Evolutionary conservation across 2,329 filamentous ascomycete species (phyloP).

Genomic region (Fusarium sublunatum): DNA sequence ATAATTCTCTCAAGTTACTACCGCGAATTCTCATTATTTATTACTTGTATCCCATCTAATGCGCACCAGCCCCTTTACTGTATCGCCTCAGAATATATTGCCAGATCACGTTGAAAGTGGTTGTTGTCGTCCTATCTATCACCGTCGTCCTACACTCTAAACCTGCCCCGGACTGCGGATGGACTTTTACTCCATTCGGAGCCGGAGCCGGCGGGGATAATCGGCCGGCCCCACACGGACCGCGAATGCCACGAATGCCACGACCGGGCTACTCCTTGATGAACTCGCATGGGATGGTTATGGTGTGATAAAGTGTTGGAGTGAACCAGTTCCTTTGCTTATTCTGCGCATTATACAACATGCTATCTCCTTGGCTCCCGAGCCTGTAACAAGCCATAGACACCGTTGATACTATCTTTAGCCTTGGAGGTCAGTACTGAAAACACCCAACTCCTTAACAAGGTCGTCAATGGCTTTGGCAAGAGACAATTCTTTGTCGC

Average conservation of each 20-base stretch:
- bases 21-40: background rate
- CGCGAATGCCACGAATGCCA: background rate
- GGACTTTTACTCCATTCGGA: slow-evolving; percentile 18
- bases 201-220: slow-evolving; percentile 19
- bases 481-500: background rate
- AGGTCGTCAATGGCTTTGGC: background rate
- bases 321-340: background rate
- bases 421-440: no score
- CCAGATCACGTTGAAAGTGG: slow-evolving; percentile 13
- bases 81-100: slow-evolving; percentile 1
- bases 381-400: slow-evolving; percentile 11
- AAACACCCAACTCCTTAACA: background rate
- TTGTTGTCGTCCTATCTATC: slow-evolving; percentile 2
- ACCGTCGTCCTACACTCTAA: background rate
- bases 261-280: slow-evolving; percentile 8
- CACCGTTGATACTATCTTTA: background rate
- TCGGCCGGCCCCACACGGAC: slow-evolving; percentile 5
- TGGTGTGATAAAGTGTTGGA: background rate
- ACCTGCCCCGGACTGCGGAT: background rate
- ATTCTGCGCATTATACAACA: background rate
- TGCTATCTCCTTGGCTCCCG: background rate
- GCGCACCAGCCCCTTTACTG: background rate
- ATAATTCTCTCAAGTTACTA: no score
- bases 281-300: background rate
- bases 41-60: background rate